Evolutionary conservation across 2,329 filamentous ascomycete species (phyloP).

Genomic region (Paecilomyces niveus): DNA sequence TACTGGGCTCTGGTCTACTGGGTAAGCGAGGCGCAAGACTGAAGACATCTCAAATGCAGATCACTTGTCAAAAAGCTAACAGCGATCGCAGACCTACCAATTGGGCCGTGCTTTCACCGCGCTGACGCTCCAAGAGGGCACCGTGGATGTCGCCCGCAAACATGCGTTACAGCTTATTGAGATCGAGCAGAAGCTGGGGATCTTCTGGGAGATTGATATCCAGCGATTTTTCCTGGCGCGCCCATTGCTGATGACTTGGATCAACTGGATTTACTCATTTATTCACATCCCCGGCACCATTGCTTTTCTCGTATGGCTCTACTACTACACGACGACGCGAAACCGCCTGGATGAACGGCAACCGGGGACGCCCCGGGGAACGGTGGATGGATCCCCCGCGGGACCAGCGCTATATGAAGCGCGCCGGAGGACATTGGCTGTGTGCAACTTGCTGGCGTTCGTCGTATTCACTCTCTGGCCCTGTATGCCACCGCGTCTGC

Average conservation of each 20-base stretch:
- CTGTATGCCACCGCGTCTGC: constrained; percentile 53
- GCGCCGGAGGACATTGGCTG: constrained; percentile 49
- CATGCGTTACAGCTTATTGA: constrained; percentile 63
- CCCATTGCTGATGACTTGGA: constrained; percentile 56
- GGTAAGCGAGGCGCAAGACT: constrained; percentile 42
- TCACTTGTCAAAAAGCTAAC: constrained; percentile 4
- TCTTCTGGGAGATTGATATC: constrained; percentile 59
- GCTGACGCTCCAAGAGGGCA: constrained; percentile 59
- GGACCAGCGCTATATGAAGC: constrained; percentile 50
- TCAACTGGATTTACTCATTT: constrained; percentile 67
- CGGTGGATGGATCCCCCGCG: constrained; percentile 34
- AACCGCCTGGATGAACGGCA: constrained; percentile 41
- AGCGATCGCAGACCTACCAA: constrained; percentile 57
- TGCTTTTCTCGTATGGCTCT: constrained; percentile 60
- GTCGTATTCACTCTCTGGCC: constrained; percentile 54
- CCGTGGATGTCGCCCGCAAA: constrained; percentile 59
- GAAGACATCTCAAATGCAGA: not conserved
- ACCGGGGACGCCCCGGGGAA: constrained; percentile 28
- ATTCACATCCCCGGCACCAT: constrained; percentile 74
- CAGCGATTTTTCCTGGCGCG: constrained; percentile 52
- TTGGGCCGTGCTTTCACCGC: constrained; percentile 66
- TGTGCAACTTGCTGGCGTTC: constrained; percentile 54
- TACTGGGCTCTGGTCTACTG: constrained; percentile 73
- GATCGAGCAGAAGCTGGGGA: constrained; percentile 56
- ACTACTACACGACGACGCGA: constrained; percentile 61